phyloP scores from a whole-genome alignment of 2,329 filamentous ascomycete genomes.

The Aspergillus sclerotialis region DNA sequence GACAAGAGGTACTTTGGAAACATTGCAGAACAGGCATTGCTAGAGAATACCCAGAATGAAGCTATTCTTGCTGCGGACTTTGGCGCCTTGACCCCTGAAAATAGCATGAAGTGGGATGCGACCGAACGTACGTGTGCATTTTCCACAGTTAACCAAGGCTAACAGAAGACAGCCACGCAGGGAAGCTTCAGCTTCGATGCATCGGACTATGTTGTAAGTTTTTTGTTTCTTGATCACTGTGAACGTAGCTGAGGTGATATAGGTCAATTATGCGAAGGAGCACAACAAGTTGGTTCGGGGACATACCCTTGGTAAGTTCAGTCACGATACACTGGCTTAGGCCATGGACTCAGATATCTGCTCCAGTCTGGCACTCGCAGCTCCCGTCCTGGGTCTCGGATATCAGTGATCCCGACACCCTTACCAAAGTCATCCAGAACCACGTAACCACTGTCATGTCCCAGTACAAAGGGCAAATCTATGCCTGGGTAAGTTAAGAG shows the following conservation, averaged over 20 bases:
- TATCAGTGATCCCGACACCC: conserved; percentile 44
- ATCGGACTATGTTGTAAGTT: conserved; percentile 41
- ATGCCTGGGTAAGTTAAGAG: conserved; percentile 25
- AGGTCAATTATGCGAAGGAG: conserved; percentile 30
- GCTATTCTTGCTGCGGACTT: conserved; percentile 56
- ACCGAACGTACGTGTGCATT: conserved; percentile 42
- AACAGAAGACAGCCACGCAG: conserved; percentile 26
- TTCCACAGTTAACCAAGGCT: not conserved
- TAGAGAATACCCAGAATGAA: conserved; percentile 56
- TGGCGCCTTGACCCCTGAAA: conserved; percentile 57
- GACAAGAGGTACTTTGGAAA: conserved; percentile 62
- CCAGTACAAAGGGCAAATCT: conserved; percentile 29
- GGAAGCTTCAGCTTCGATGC: conserved; percentile 50
- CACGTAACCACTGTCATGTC: conserved; percentile 29
- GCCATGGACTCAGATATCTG: not conserved
- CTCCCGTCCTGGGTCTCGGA: conserved; percentile 34
- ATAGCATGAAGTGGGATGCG: conserved; percentile 58
- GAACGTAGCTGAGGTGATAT: conserved; percentile 54
- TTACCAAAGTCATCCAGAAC: conserved; percentile 48
- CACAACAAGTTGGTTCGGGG: conserved; percentile 49
- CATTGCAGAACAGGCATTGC: conserved; percentile 45
- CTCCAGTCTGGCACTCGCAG: conserved; percentile 31
- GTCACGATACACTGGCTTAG: conserved; percentile 34
- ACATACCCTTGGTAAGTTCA: conserved; percentile 48
- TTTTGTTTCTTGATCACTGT: conserved; percentile 50